phyloP scores from a whole-genome alignment of 2,329 filamentous ascomycete species.

The Claviceps cyperi region DNA sequence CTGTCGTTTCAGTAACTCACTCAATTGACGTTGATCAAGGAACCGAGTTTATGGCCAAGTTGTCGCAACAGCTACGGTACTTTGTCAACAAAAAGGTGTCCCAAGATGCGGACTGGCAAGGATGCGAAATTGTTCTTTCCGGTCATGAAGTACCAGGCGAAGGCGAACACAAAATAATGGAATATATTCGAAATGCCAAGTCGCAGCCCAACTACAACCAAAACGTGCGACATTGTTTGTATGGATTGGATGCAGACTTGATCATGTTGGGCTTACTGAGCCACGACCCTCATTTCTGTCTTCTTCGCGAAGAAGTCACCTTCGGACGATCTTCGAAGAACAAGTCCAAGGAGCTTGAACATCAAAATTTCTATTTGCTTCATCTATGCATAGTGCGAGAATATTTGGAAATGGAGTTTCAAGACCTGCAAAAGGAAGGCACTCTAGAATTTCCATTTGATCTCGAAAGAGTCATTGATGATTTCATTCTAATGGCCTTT shows the following conservation, averaged over 20 bases:
- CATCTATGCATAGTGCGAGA: conserved; percentile 96
- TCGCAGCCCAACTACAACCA: conserved; percentile 84
- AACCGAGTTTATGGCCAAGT: conserved; percentile 94
- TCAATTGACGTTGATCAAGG: conserved; percentile 20
- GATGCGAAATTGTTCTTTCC: conserved; percentile 87
- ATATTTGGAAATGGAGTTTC: conserved; percentile 93
- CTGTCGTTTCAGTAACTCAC: no score
- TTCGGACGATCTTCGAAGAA: conserved; percentile 79
- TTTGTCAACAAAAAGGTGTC: conserved; percentile 98
- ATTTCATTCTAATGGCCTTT: conserved; percentile 99
- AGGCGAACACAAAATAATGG: conserved; percentile 99
- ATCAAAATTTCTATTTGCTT: conserved; percentile 96
- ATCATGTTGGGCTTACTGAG: conserved; percentile 97
- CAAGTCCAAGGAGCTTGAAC: conserved; percentile 91
- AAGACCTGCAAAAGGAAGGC: conserved; percentile 67
- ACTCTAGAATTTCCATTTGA: conserved; percentile 68
- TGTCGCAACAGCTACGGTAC: conserved; percentile 88
- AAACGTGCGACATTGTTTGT: conserved; percentile 91
- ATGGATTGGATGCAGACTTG: conserved; percentile 90
- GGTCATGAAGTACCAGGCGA: conserved; percentile 97
- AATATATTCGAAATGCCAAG: conserved; percentile 96
- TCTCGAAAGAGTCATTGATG: conserved; percentile 92
- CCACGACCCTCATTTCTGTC: conserved; percentile 95
- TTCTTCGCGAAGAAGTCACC: conserved; percentile 92
- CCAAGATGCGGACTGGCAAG: conserved; percentile 94